Percentiles rank a stretch among this genome's conserved stretches.
Evolutionary conservation across 2,329 filamentous ascomycete genomes (phyloP).

Genomic region (Xylaria hypoxylon): DNA sequence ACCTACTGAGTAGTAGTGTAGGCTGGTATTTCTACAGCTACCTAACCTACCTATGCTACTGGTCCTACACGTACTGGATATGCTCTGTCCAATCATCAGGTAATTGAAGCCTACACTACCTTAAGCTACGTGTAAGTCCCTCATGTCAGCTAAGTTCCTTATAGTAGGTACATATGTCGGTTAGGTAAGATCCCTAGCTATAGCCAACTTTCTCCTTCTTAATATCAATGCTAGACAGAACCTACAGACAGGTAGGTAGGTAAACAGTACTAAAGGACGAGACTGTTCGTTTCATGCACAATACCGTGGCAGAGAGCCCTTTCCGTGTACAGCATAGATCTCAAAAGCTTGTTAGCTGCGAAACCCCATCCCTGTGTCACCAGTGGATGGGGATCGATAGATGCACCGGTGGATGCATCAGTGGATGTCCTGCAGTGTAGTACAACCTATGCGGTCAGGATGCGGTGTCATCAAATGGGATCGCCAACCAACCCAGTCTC

Average conservation of each 20-base stretch:
- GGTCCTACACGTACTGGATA: too few relatives aligned
- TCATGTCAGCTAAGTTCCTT: too few relatives aligned
- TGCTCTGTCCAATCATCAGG: background rate
- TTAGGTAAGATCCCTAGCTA: background rate
- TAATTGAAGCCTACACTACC: too few relatives aligned
- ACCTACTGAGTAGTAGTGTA: background rate
- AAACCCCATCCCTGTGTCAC: constrained; percentile 10
- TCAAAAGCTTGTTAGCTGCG: constrained; percentile 9
- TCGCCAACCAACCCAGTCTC: constrained; percentile 19
- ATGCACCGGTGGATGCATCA: background rate
- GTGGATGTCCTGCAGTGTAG: constrained; percentile 1
- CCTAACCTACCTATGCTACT: background rate
- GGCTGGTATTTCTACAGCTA: too few relatives aligned
- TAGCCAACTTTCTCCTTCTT: background rate
- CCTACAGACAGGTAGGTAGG: background rate
- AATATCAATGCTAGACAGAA: background rate
- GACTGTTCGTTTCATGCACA: constrained; percentile 8
- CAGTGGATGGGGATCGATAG: background rate
- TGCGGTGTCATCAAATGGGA: constrained; percentile 13
- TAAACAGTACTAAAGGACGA: background rate
- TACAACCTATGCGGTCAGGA: constrained; percentile 10
- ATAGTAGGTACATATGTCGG: too few relatives aligned
- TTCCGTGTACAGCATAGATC: constrained; percentile 6
- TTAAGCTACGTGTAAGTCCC: too few relatives aligned
- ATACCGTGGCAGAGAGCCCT: background rate